phyloP scores from a whole-genome alignment of 257 asterid species.

The Salvia hispanica region DNA sequence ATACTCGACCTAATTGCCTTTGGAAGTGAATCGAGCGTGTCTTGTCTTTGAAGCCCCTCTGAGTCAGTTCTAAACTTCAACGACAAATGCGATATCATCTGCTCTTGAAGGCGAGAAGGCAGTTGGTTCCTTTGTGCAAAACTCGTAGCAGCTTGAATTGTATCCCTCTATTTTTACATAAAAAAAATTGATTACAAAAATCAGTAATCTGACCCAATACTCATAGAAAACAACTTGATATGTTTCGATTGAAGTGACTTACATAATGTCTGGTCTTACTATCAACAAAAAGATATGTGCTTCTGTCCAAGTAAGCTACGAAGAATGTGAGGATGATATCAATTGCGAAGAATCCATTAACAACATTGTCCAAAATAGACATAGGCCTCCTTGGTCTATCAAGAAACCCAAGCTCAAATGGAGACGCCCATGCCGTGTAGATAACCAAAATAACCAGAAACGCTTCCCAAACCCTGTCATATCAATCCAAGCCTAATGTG shows the following conservation, averaged over 20 bases:
- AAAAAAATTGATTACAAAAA: not conserved
- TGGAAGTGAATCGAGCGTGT: constrained; percentile 57
- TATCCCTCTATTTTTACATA: constrained; percentile 47
- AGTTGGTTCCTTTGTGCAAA: constrained; percentile 60
- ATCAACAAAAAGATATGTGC: constrained; percentile 52
- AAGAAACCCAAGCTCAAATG: no score
- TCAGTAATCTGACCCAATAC: no score
- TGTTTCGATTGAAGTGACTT: constrained; percentile 30
- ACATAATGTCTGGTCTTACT: constrained; percentile 57
- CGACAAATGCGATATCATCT: constrained; percentile 59
- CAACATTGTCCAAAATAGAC: no score
- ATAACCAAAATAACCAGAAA: no score
- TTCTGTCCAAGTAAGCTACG: constrained; percentile 55
- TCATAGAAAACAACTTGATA: no score
- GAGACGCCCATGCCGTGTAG: no score
- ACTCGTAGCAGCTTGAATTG: constrained; percentile 58
- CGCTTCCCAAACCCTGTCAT: no score
- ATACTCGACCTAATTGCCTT: constrained; percentile 59
- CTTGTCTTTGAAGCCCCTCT: constrained; percentile 64
- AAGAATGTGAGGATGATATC: constrained; percentile 66
- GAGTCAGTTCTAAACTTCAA: constrained; percentile 59
- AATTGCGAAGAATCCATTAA: constrained; percentile 44
- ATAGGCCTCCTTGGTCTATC: no score
- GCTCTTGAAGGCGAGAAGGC: constrained; percentile 58
- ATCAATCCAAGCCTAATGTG: no score